Base-by-base conservation (phyloP, 2,329 filamentous ascomycete species). In the Neofusicoccum laricinum region DNA sequence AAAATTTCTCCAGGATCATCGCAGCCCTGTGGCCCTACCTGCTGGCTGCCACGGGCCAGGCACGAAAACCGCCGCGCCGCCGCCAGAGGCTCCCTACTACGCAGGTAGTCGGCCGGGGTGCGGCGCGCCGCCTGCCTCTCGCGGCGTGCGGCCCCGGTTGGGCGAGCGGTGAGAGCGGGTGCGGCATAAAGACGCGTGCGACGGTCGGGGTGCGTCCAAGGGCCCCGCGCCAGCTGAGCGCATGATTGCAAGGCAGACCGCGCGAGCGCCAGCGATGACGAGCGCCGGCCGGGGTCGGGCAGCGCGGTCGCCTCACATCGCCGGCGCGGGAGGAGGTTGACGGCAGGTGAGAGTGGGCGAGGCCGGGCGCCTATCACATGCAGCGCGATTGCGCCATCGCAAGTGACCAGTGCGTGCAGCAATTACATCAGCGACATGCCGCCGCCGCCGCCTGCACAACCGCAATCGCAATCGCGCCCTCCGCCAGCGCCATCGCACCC, bases 1-100 rank as follows among this genome's bases (percentile, higher is more conserved):
- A 59, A 46, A 59, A 59, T 59, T 57, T 59, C 55, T 59, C 55
- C 55, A 59, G 40, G 55, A 59, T 59, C 55, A 46, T 46, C 55
- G 55, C 55, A 59, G 40, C 55, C 53, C 53, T 57, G 55, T 40
- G 46, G 40, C 55, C 53, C 53, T 57, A 57, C 53, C 17, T 15
- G 43, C 17, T 21, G 14, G 14, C n/a, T 7, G 21, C 46, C 46
- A 30, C 17, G 14, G 15, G 6, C 15, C 15, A 8, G 53, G 6
- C 50, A 55, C 17, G 21, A 15, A 7, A 10, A 6, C 49, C 30
- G 49, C 32, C n/a, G 17, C n/a, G 11, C 10, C 36, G 14, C 10
- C 10, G 36, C 36, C 36, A 38, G 4, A 30, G 25, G 25, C 25
- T 30, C 36, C 0, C 36, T 38, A n/a, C n/a, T n/a, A n/a, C n/a